Evolutionary conservation across 192 early-diverging fungal species (phyloP), one percentile per base, ranked within the genome.

Genomic region (Entomortierella parvispora): DNA sequence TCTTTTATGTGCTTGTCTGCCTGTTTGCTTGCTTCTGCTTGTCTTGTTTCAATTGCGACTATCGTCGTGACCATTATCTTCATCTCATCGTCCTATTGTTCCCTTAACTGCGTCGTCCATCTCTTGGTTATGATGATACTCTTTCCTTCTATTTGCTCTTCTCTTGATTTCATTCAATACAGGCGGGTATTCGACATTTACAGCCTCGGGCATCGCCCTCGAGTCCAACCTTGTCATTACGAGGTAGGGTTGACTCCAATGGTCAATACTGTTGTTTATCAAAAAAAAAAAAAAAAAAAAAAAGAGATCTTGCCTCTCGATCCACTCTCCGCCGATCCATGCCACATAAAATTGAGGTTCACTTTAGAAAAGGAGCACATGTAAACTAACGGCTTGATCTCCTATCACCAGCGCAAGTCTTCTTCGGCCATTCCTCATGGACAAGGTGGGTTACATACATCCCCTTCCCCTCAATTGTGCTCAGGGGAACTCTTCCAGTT

Each of bases 151-250:
- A 5, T 59, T 33, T 70, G 9, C 48, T 26, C 34, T 47, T 42
- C 31, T 49, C 34, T 20, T 33, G 47, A 60, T 71, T 64, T 14
- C 26, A 50, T 43, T 22, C 45, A 68, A 77, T 49, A 77, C 74
- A 64, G 74, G 65, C 9, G 74, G 74, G 23, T 77, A 77, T 37
- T 77, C 74, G 3, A 77, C 74, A 2, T 77, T 77, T 44, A 77
- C 74, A 23, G 74, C 74, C 2, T 77, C 74, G 15, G 74, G 74
- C 18, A 47, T 77, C 9, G 74, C 74, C 40, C 55, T 77, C 18
- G 66, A 68, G 7, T 68, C 74, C 11, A 61, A 61, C 34, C 52
- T 77, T n/a, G 74, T 77, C 43, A 47, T 77, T 6, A 77, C 74
- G 17, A 77, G 74, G 74, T 77, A 77, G 25, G 6, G n/a, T 31